Evolutionary conservation across 306 rosid species (phyloP).

Genomic region (Cicer judaicum): DNA sequence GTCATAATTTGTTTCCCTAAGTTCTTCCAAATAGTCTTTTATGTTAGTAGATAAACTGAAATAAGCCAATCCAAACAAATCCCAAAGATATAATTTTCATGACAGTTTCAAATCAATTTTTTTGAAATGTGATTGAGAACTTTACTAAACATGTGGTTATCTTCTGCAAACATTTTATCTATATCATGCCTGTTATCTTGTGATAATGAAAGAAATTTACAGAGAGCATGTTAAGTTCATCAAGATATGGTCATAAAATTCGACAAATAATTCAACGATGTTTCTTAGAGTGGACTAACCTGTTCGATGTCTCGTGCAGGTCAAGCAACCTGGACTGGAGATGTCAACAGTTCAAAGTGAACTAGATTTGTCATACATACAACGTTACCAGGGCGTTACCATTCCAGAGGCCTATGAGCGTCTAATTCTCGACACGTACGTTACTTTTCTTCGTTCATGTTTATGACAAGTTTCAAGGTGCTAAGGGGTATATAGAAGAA

Average conservation of each 20-base stretch:
- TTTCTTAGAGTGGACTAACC: constrained; percentile 25
- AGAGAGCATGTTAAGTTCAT: constrained; percentile 14
- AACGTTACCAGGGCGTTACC: constrained; percentile 78
- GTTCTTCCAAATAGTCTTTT: no score
- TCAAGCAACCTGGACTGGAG: constrained; percentile 96
- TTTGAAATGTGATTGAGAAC: constrained; percentile 2
- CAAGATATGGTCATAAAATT: constrained; percentile 9
- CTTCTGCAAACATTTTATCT: constrained; percentile 8
- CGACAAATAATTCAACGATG: neutral
- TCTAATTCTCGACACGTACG: constrained; percentile 96
- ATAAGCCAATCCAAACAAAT: no score
- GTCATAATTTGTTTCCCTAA: no score
- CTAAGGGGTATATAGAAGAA: neutral
- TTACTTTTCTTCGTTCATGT: constrained; percentile 33
- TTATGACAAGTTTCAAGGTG: constrained; percentile 17
- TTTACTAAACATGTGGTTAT: constrained; percentile 13
- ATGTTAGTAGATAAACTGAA: no score
- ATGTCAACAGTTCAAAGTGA: constrained; percentile 90
- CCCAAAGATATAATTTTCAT: neutral
- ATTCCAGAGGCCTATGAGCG: constrained; percentile 99
- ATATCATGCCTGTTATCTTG: constrained; percentile 3
- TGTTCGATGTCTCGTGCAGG: constrained; percentile 60
- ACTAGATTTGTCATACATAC: constrained; percentile 85
- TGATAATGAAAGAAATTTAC: neutral
- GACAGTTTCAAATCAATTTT: neutral